Base-by-base conservation (phyloP, 2,329 filamentous ascomycete genomes). In the Pyricularia pennisetigena region DNA sequence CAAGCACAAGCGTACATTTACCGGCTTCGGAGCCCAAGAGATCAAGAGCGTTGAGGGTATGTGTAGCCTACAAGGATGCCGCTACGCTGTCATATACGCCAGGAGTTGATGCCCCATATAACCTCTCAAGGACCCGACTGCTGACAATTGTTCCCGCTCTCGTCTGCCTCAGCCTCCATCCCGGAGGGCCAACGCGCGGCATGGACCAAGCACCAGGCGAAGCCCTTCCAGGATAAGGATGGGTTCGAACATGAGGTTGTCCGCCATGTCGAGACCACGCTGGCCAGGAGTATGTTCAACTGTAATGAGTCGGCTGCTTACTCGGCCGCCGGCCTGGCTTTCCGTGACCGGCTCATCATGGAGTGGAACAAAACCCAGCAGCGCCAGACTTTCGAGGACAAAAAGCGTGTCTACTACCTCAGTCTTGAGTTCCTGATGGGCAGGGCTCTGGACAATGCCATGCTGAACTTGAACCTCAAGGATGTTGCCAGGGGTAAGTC, bases 351-450 rank as follows among this genome's bases (percentile, higher is more conserved):
- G 67, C 83, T 99, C 76, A 90, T 99, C 75, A 89, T 95, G 71
- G 93, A 97, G 73, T 99, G 95, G 95, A 99, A 98, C 82, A 93
- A 90, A 80, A 99, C 95, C 64, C 95, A 99, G 82, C 95, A 99
- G 82, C 90, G 90, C 70, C 95, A 99, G 80, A 97, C 94, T 0
- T 93, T 91, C 74, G 85, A 86, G 69, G 95, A 98, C 77, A 88
- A 88, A 79, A 99, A 99, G 85, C 88, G 95, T 70, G 87, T 99
- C 73, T 99, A 99, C 82, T 99, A 99, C 78, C 86, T 99, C 70
- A 97, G 94, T 73, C 87, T 99, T 69, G 95, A 99, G 80, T 99
- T 99, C 75, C 82, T 99, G 75, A 99, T 99, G 95, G 95, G 95
- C 61, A 86, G 95, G 76, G 91, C 95, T 64, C 82, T 99, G 71